These are phyloP conservation scores for Draba incana DNA, from an alignment of 345 rosid species.

Conservation along the genomic window DNA sequence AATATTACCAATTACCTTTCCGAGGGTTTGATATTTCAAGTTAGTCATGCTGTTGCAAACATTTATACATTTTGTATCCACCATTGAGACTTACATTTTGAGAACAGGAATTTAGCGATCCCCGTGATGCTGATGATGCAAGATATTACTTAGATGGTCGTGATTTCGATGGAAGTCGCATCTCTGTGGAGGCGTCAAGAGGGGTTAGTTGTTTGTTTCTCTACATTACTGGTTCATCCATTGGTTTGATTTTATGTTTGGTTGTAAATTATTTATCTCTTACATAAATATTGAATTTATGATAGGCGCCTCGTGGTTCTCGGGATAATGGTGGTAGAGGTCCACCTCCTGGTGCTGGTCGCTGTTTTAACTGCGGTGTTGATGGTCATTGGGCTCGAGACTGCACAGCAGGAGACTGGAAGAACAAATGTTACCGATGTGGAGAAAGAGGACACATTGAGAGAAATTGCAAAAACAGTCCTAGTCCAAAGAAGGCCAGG, in stretches of 20 bases:
- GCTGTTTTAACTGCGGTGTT: constrained; percentile 94
- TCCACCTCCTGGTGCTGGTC: constrained; percentile 96
- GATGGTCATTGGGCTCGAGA: constrained; percentile 99
- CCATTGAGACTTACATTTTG: constrained; percentile 14
- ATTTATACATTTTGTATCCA: constrained; percentile 24
- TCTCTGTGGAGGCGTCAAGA: constrained; percentile 86
- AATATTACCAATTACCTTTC: neutral
- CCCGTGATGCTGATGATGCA: constrained; percentile 97
- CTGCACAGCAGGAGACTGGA: constrained; percentile 98
- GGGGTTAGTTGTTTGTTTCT: constrained; percentile 54
- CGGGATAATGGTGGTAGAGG: constrained; percentile 68
- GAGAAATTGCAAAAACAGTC: constrained; percentile 87
- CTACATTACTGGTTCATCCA: neutral
- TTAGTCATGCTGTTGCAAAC: neutral
- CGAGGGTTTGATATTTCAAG: neutral
- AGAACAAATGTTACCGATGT: constrained; percentile 94
- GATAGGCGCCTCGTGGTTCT: constrained; percentile 83
- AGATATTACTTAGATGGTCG: constrained; percentile 77
- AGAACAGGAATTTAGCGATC: constrained; percentile 90
- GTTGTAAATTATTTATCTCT: constrained; percentile 3
- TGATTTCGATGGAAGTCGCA: constrained; percentile 85
- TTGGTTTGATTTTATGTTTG: neutral
- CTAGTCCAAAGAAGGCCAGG: constrained; percentile 70
- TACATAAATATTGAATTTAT: neutral
- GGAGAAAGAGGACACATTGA: constrained; percentile 97